Conservation (phyloP, 2,329 filamentous ascomycete genomes). For the Grosmannia serpens region DNA sequence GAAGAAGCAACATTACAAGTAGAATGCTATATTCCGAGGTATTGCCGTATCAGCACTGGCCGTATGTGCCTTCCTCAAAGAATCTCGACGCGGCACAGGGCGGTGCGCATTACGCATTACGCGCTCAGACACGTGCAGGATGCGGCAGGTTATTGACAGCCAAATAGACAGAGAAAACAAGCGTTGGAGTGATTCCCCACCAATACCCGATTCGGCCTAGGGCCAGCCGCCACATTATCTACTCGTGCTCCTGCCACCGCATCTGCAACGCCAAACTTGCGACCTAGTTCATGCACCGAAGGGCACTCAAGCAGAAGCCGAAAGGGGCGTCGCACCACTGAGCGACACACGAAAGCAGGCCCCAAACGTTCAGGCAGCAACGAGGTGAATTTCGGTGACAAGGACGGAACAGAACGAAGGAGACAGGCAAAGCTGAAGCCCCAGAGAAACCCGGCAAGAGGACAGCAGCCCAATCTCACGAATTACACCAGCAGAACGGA, state of each 20-base stretch:
- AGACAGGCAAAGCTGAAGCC: background rate
- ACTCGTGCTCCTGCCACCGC: constrained; percentile 2
- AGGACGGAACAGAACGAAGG: background rate
- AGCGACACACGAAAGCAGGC: background rate
- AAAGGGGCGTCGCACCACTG: background rate
- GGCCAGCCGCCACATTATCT: background rate
- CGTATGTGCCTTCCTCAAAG: too few relatives aligned
- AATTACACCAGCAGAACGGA: background rate
- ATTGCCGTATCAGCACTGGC: too few relatives aligned
- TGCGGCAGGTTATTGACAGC: too few relatives aligned
- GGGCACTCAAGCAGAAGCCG: background rate
- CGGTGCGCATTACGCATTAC: too few relatives aligned
- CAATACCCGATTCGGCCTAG: background rate
- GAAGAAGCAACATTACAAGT: too few relatives aligned
- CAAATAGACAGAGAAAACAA: too few relatives aligned
- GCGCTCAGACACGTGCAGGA: too few relatives aligned
- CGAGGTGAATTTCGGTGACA: background rate
- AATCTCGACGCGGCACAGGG: too few relatives aligned
- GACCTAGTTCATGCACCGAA: constrained; percentile 3
- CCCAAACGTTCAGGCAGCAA: background rate
- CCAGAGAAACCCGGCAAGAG: background rate
- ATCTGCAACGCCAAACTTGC: constrained; percentile 10
- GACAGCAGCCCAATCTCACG: background rate
- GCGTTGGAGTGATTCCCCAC: background rate
- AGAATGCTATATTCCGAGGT: too few relatives aligned